A percentile compares a stretch with the other conserved stretches of the same genome.
These are phyloP conservation scores for Cryptosporidium muris DNA, from an alignment of 169 alveolate genomes.

Conservation along the genomic window DNA sequence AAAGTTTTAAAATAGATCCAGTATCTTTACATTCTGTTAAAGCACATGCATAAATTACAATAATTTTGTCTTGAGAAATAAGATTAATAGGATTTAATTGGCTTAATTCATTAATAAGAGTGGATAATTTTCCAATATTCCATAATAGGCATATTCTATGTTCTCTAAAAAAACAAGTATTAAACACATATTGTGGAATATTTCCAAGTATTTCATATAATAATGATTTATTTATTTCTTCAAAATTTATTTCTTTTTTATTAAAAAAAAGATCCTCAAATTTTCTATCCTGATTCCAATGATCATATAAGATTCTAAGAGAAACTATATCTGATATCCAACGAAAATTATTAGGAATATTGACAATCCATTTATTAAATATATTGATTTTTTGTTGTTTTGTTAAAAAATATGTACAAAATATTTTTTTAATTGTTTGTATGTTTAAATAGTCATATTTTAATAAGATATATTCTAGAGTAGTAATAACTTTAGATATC, in stretches of 20 bases:
- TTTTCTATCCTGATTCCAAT: neutral
- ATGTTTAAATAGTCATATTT: constrained; percentile 39
- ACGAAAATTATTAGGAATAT: neutral
- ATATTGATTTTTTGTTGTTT: constrained; percentile 9
- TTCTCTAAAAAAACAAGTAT: constrained; percentile 10
- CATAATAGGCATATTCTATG: constrained; percentile 5
- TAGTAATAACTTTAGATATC: constrained; percentile 7
- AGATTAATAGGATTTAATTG: constrained; percentile 5
- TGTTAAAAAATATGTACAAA: constrained; percentile 16
- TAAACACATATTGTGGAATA: constrained; percentile 19
- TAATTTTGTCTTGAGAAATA: constrained; percentile 8
- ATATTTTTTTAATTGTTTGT: constrained; percentile 15
- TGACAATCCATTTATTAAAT: constrained; percentile 35
- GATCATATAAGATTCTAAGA: constrained; percentile 32
- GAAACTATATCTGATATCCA: constrained; percentile 23
- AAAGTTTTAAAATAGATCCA: constrained; percentile 21
- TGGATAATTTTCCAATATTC: neutral
- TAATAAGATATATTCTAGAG: constrained; percentile 13
- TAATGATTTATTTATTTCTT: constrained; percentile 4
- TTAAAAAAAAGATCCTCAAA: neutral
- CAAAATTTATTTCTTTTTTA: neutral
- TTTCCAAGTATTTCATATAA: neutral
- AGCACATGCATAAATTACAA: constrained; percentile 8
- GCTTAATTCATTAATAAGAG: neutral
- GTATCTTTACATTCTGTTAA: constrained; percentile 19